Percentiles rank a stretch among this genome's conserved stretches.
Conservation (phyloP, 192 early-diverging fungal species). For the Pilobolus umbonatus region DNA sequence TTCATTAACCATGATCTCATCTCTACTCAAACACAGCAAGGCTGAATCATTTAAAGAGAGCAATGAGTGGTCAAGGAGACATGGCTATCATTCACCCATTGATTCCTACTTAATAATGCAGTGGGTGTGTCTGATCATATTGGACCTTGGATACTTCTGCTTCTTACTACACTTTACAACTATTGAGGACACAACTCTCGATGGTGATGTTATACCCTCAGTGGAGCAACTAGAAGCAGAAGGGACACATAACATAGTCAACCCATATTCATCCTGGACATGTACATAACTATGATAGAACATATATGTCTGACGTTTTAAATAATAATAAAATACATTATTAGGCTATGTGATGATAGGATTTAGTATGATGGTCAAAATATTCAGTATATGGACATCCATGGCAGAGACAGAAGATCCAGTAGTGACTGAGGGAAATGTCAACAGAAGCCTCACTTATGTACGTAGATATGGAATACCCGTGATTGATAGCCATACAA, state of each 20-base stretch:
- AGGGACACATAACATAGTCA: neutral
- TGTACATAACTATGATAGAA: no score
- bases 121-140: constrained; percentile 12
- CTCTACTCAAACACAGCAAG: no score
- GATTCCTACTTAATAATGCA: constrained; percentile 26
- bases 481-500: constrained; percentile 29
- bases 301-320: constrained; percentile 19
- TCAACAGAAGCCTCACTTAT: constrained; percentile 27
- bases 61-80: constrained; percentile 28
- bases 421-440: constrained; percentile 5
- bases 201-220: neutral
- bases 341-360: constrained; percentile 23
- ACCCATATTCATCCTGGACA: constrained; percentile 2
- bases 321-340: neutral
- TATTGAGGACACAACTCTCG: neutral
- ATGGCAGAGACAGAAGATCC: constrained; percentile 27
- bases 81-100: constrained; percentile 23
- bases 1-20: no score
- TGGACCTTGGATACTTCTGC: constrained; percentile 23
- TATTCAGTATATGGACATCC: constrained; percentile 26
- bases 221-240: neutral
- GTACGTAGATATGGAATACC: constrained; percentile 26
- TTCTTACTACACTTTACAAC: constrained; percentile 21
- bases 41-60: constrained; percentile 27
- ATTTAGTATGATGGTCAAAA: constrained; percentile 21